A percentile compares a stretch with the other conserved stretches of the same genome.
Conservation (phyloP, 1,284 basidiomycete species). For the Sanguinoderma infundibulare region DNA sequence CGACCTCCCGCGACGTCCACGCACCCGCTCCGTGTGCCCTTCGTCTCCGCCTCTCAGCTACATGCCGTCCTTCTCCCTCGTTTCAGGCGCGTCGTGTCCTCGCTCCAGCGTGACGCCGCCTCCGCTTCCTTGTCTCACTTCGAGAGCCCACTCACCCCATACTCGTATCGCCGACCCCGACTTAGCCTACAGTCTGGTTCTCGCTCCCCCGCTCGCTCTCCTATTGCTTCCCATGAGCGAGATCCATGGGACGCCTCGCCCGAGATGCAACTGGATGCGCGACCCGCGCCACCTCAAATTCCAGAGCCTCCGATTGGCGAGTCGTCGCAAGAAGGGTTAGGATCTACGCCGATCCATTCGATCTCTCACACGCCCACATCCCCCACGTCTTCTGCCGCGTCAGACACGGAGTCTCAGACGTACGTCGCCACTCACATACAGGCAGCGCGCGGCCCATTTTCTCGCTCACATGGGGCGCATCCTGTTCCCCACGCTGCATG, state of each 20-base stretch:
- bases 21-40: conserved; percentile 43
- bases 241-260: conserved; percentile 57
- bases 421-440: conserved; percentile 44
- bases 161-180: conserved; percentile 75
- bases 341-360: conserved; percentile 48
- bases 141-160: conserved; percentile 72
- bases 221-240: conserved; percentile 14
- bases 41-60: conserved; percentile 45
- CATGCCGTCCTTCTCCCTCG: conserved; percentile 86
- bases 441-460: conserved; percentile 45
- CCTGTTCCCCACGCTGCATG: conserved; percentile 88
- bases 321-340: conserved; percentile 26
- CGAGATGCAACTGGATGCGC: conserved; percentile 52
- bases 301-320: conserved; percentile 37
- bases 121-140: conserved; percentile 62
- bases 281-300: conserved; percentile 37
- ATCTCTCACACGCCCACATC: conserved; percentile 64
- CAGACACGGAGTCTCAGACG: conserved; percentile 46
- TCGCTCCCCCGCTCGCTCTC: conserved; percentile 27
- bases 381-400: conserved; percentile 35
- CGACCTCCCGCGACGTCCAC: conserved; percentile 43
- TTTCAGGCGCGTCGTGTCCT: conserved; percentile 91
- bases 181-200: conserved; percentile 36
- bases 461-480: conserved; percentile 55
- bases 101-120: conserved; percentile 70